Conservation (phyloP, 257 asterid species). For the Hygrophila difformis region DNA sequence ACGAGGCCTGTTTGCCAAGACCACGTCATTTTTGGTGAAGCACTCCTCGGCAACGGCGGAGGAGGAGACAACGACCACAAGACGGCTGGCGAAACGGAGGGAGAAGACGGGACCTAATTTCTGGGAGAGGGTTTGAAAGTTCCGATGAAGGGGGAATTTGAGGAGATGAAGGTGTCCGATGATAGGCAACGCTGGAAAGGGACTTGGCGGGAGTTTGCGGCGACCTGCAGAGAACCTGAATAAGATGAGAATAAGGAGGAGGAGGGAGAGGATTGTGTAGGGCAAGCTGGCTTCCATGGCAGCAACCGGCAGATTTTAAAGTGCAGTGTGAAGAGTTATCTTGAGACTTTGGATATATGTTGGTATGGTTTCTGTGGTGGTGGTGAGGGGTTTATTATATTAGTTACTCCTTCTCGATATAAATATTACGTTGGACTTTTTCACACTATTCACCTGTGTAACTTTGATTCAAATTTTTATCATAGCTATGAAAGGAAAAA, state of each 20-base stretch:
- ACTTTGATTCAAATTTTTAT: no score
- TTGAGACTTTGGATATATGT: no score
- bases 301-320: no score
- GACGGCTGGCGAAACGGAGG: constrained; percentile 42
- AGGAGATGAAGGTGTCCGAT: constrained; percentile 57
- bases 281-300: constrained; percentile 26
- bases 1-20: constrained; percentile 45
- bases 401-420: no score
- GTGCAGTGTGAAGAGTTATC: no score
- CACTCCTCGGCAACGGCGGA: constrained; percentile 41
- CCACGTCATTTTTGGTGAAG: constrained; percentile 48
- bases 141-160: constrained; percentile 37
- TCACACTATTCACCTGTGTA: no score
- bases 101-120: constrained; percentile 50
- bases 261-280: constrained; percentile 15
- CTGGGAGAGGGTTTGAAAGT: constrained; percentile 22
- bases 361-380: no score
- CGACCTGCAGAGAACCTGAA: constrained; percentile 10
- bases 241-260: constrained; percentile 1
- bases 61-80: constrained; percentile 39
- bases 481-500: no score
- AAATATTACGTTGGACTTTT: no score
- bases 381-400: no score
- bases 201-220: constrained; percentile 39
- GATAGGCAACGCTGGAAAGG: constrained; percentile 29